phyloP scores from a whole-genome alignment of 179 eudicot genomes.

The Actinidia chinensis region DNA sequence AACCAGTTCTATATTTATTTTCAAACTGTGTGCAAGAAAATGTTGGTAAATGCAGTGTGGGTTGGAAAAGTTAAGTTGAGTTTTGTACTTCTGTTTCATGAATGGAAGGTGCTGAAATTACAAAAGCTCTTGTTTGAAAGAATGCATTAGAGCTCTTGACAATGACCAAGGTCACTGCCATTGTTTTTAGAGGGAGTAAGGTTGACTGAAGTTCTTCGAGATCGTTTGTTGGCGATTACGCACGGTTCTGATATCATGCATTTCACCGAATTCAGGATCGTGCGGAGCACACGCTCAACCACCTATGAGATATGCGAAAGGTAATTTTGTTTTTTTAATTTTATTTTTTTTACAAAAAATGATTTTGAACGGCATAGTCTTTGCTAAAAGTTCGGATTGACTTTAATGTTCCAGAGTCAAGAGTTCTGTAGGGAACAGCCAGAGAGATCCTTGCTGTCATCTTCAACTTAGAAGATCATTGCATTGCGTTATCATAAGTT shows the following conservation, averaged over 20 bases:
- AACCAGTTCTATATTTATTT: too few relatives aligned
- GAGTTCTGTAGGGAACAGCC: conserved; percentile 83
- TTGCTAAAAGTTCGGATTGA: too few relatives aligned
- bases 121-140: conserved; percentile 94
- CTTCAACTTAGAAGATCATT: conserved; percentile 65
- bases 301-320: conserved; percentile 99
- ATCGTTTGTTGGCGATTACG: conserved; percentile 96
- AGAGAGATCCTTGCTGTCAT: conserved; percentile 54
- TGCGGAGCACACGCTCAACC: conserved; percentile 97
- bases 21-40: too few relatives aligned
- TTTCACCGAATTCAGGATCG: conserved; percentile 90
- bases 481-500: conserved; percentile 42
- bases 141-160: conserved; percentile 97
- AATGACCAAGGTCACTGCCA: conserved; percentile 95
- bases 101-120: conserved; percentile 98
- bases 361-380: too few relatives aligned
- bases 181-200: conserved; percentile 98
- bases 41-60: too few relatives aligned
- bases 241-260: conserved; percentile 95
- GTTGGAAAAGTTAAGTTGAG: too few relatives aligned
- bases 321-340: conserved; percentile 29
- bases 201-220: conserved; percentile 93
- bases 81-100: conserved; percentile 35
- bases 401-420: conserved; percentile 54
- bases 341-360: background rate